These are phyloP conservation scores for Xylaria curta DNA, from an alignment of 495 filamentous ascomycete genomes.

Conservation along the genomic window DNA sequence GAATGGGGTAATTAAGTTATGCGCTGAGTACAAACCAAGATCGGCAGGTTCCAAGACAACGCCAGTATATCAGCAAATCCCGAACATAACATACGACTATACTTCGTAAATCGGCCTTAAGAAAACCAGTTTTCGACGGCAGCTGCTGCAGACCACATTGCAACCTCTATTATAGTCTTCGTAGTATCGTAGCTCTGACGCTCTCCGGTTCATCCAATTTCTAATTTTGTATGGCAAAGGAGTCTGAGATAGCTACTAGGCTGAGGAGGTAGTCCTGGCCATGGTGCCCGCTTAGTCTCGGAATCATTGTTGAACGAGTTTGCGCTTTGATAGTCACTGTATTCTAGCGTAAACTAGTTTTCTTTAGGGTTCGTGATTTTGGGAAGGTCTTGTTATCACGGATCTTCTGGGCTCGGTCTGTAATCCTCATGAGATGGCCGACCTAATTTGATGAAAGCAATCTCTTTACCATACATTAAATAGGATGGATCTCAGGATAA, in stretches of 20 bases:
- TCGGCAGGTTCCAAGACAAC: neutral
- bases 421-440: neutral
- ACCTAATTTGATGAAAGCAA: neutral
- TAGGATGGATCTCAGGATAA: neutral
- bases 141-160: constrained; percentile 38
- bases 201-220: neutral
- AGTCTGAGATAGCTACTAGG: neutral
- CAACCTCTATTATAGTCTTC: constrained; percentile 22
- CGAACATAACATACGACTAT: constrained; percentile 31
- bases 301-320: neutral
- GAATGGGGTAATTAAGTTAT: neutral
- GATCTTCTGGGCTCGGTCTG: neutral
- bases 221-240: neutral
- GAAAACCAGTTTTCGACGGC: constrained; percentile 34
- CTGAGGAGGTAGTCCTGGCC: neutral
- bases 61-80: constrained; percentile 6
- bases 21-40: neutral
- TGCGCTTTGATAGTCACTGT: neutral
- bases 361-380: neutral
- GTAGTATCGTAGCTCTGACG: neutral
- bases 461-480: neutral
- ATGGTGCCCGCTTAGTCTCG: neutral
- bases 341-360: neutral
- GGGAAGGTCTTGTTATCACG: neutral
- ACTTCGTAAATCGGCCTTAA: constrained; percentile 10